Evolutionary conservation across 441 rosid genomes (phyloP).

Genomic region (Euphorbia corollata): DNA sequence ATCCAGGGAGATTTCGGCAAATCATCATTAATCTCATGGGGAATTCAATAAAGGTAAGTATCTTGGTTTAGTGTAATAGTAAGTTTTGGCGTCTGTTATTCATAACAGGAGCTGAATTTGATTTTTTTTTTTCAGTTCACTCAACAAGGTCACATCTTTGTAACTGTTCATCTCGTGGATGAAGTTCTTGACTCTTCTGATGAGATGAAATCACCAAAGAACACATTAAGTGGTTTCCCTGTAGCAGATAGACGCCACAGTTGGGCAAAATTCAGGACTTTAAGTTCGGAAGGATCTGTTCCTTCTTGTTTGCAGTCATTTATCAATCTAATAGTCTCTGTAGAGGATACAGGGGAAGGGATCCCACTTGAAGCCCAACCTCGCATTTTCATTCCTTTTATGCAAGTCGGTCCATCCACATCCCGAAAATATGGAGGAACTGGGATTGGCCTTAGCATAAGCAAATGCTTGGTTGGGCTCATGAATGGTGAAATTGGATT

Average conservation of each 20-base stretch:
- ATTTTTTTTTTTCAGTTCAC: slow-evolving; percentile 52
- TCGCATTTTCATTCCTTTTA: slow-evolving; percentile 86
- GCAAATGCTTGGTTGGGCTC: slow-evolving; percentile 76
- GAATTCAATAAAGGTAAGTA: slow-evolving; percentile 85
- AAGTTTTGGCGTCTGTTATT: background rate
- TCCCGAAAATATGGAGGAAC: slow-evolving; percentile 88
- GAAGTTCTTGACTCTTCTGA: slow-evolving; percentile 49
- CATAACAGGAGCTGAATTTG: background rate
- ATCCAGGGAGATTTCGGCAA: slow-evolving; percentile 86
- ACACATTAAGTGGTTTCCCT: slow-evolving; percentile 74
- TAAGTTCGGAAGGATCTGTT: slow-evolving; percentile 37
- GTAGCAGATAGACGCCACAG: slow-evolving; percentile 62
- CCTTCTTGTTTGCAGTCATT: slow-evolving; percentile 26
- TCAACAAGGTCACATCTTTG: slow-evolving; percentile 79
- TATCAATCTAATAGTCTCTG: slow-evolving; percentile 63
- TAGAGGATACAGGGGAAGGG: slow-evolving; percentile 91
- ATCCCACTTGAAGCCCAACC: slow-evolving; percentile 80
- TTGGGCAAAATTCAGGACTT: slow-evolving; percentile 59
- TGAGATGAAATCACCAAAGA: slow-evolving; percentile 43
- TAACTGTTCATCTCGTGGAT: slow-evolving; percentile 73
- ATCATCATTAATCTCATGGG: slow-evolving; percentile 90
- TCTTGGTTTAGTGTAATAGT: no score
- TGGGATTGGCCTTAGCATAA: slow-evolving; percentile 92
- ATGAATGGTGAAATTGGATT: slow-evolving; percentile 91
- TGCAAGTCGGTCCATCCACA: slow-evolving; percentile 86